Evolutionary conservation across 1,284 basidiomycete species (phyloP).

Genomic region (Microbotryum violaceum): DNA sequence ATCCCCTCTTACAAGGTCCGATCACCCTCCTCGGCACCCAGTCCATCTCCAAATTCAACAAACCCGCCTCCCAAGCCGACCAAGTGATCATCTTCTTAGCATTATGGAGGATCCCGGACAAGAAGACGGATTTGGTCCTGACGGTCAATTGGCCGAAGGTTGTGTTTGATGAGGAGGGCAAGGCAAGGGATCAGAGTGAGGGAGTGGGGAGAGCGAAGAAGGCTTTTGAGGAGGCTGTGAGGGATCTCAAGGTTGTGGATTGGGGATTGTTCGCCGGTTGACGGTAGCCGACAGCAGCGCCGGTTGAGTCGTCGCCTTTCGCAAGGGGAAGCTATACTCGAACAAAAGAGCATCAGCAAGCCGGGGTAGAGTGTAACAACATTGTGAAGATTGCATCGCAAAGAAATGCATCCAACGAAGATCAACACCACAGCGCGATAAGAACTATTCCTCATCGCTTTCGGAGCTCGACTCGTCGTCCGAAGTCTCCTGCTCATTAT

Average conservation of each 20-base stretch:
- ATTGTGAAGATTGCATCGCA: no score
- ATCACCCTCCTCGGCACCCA: constrained; percentile 64
- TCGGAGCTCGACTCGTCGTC: not conserved
- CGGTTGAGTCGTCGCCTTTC: no score
- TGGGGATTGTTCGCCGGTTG: constrained; percentile 63
- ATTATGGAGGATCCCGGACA: constrained; percentile 58
- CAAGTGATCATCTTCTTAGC: constrained; percentile 67
- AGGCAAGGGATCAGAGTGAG: constrained; percentile 42
- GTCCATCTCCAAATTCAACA: constrained; percentile 67
- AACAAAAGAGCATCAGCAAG: no score
- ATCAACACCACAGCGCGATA: no score
- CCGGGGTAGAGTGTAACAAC: no score
- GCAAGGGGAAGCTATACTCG: no score
- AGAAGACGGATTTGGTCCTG: constrained; percentile 62
- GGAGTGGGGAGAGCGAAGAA: constrained; percentile 35
- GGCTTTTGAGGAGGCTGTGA: constrained; percentile 54
- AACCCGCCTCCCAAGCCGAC: constrained; percentile 47
- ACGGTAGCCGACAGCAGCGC: constrained; percentile 7
- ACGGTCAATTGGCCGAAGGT: constrained; percentile 57
- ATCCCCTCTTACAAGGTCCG: constrained; percentile 50
- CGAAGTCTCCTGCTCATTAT: constrained; percentile 12
- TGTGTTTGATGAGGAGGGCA: constrained; percentile 48
- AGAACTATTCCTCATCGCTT: no score
- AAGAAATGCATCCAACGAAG: no score
- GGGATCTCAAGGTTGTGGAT: constrained; percentile 61